Evolutionary conservation across 2,329 filamentous ascomycete species (phyloP).

Genomic region (Scortechinia acanthostroma): DNA sequence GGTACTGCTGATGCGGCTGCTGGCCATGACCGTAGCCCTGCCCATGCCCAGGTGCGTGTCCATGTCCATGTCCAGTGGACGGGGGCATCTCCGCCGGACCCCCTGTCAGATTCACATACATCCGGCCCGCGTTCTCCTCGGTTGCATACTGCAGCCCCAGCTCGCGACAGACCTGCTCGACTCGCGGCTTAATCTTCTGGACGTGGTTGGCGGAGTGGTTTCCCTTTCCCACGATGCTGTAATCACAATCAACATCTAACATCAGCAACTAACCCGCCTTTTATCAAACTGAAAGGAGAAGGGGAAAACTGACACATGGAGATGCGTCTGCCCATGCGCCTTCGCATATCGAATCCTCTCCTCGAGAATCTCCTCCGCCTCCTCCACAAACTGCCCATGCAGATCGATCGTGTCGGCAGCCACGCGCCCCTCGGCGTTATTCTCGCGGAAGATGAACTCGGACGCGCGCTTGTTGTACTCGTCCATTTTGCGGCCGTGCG

Average conservation of each 20-base stretch:
- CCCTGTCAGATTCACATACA: constrained; percentile 80
- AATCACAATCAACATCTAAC: background rate
- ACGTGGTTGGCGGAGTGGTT: constrained; percentile 78
- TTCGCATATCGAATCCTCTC: constrained; percentile 75
- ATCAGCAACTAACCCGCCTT: background rate
- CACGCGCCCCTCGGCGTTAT: constrained; percentile 74
- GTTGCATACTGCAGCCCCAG: constrained; percentile 76
- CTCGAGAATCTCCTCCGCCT: constrained; percentile 86
- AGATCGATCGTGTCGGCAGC: constrained; percentile 81
- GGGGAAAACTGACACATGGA: constrained; percentile 61
- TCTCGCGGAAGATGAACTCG: constrained; percentile 90
- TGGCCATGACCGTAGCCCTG: constrained; percentile 33
- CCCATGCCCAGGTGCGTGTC: constrained; percentile 28
- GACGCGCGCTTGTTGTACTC: constrained; percentile 85
- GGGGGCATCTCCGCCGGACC: constrained; percentile 46
- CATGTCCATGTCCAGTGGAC: constrained; percentile 34
- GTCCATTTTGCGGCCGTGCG: constrained; percentile 77
- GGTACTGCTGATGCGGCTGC: constrained; percentile 28
- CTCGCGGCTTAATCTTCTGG: constrained; percentile 91
- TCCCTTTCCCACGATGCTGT: constrained; percentile 82
- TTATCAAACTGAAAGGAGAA: background rate
- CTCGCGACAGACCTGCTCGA: constrained; percentile 79
- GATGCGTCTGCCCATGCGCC: constrained; percentile 66
- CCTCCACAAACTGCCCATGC: constrained; percentile 89
- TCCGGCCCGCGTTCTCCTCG: constrained; percentile 81